These are phyloP conservation scores for Helicosporidium sp. DNA, from an alignment of 139 green algal species.

Conservation along the genomic window DNA sequence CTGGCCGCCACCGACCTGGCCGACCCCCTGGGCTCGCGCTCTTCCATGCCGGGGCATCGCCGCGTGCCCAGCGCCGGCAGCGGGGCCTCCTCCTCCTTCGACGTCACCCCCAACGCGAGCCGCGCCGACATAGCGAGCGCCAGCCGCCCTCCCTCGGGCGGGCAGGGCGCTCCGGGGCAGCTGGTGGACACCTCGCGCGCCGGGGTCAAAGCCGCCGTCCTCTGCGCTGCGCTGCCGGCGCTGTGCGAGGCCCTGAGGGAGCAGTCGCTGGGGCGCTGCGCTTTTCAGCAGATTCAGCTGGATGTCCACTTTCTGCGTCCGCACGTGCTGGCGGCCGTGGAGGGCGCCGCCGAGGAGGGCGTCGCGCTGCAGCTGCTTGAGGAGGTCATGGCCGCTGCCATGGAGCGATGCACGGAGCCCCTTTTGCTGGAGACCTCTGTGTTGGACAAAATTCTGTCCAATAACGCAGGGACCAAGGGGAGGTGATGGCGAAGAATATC, in stretches of 20 bases:
- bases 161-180: neutral
- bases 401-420: slow-evolving; percentile 48
- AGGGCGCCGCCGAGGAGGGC: slow-evolving; percentile 9
- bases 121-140: too few species aligned
- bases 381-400: slow-evolving; percentile 47
- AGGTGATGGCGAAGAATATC: too few species aligned
- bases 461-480: too few species aligned
- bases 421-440: slow-evolving; percentile 43
- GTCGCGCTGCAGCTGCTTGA: slow-evolving; percentile 40
- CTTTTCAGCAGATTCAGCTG: slow-evolving; percentile 66
- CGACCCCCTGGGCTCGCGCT: too few species aligned
- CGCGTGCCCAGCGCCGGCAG: neutral
- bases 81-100: neutral
- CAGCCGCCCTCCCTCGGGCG: neutral
- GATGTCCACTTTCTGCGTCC: slow-evolving; percentile 50
- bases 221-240: slow-evolving; percentile 28
- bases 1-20: too few species aligned
- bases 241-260: slow-evolving; percentile 44
- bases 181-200: neutral
- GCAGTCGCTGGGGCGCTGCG: slow-evolving; percentile 27
- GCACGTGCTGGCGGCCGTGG: slow-evolving; percentile 26
- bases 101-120: too few species aligned
- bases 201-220: slow-evolving; percentile 2
- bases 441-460: too few species aligned
- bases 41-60: too few species aligned